Evolutionary conservation across 2,329 filamentous ascomycete genomes (phyloP).

Genomic region (Paraconiothyrium brasiliense): DNA sequence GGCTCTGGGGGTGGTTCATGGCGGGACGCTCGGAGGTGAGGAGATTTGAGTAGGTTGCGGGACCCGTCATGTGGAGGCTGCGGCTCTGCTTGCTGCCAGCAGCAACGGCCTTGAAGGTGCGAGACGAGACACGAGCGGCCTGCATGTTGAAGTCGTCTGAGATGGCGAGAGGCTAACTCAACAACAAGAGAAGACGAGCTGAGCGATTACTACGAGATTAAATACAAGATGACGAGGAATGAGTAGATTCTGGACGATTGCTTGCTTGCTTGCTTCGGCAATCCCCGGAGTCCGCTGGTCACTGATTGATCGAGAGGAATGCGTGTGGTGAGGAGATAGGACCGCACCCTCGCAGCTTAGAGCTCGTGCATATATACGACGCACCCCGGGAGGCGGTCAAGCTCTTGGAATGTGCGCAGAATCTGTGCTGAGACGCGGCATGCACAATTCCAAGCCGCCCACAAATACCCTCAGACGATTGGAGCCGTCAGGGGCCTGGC

Average conservation of each 20-base stretch:
- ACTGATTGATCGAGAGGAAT: slow-evolving; percentile 13
- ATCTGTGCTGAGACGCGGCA: slow-evolving; percentile 15
- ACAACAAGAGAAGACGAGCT: slow-evolving; percentile 13
- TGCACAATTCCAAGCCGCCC: slow-evolving; percentile 15
- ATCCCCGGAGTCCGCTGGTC: slow-evolving; percentile 14
- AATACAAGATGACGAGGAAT: slow-evolving; percentile 17
- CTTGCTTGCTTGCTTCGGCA: slow-evolving; percentile 5
- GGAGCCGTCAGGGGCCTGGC: slow-evolving; percentile 14
- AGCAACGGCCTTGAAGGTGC: slow-evolving; percentile 54
- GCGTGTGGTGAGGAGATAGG: neutral
- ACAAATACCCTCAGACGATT: slow-evolving; percentile 10
- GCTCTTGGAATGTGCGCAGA: neutral
- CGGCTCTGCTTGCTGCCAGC: slow-evolving; percentile 54
- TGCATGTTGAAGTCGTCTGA: slow-evolving; percentile 45
- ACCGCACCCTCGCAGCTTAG: slow-evolving; percentile 1
- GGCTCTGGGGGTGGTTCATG: slow-evolving; percentile 60
- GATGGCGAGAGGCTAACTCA: slow-evolving; percentile 13
- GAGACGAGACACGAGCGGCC: slow-evolving; percentile 53
- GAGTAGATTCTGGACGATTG: slow-evolving; percentile 12
- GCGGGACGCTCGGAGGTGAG: slow-evolving; percentile 62
- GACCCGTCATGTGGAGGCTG: slow-evolving; percentile 68
- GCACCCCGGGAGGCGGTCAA: slow-evolving; percentile 14
- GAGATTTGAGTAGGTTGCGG: slow-evolving; percentile 63
- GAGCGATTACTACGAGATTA: slow-evolving; percentile 18
- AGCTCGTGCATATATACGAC: slow-evolving; percentile 16